These are phyloP conservation scores for Leptomonas seymouri DNA, from an alignment of 208 protist genomes.

Conservation along the genomic window DNA sequence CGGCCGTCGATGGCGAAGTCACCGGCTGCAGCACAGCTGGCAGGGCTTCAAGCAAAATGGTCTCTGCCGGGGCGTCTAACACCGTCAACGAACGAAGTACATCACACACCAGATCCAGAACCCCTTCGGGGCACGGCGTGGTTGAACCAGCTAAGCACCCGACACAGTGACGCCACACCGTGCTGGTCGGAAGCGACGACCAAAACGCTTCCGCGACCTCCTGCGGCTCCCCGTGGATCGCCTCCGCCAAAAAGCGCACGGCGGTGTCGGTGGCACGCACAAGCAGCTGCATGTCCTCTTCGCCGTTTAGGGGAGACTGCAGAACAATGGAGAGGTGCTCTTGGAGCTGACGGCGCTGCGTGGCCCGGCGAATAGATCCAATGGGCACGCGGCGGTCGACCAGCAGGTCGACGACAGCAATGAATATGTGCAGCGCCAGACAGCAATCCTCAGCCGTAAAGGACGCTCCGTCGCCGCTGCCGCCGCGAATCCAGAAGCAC, in stretches of 20 bases:
- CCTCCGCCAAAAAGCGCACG: constrained; percentile 54
- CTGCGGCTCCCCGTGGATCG: constrained; percentile 53
- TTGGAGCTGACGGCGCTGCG: constrained; percentile 58
- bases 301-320: constrained; percentile 15
- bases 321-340: constrained; percentile 43
- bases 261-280: constrained; percentile 38
- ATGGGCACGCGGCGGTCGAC: constrained; percentile 60
- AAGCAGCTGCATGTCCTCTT: constrained; percentile 33
- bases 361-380: constrained; percentile 63
- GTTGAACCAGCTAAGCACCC: constrained; percentile 15
- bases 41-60: constrained; percentile 48
- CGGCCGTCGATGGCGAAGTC: background rate
- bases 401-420: constrained; percentile 52
- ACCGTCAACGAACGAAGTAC: constrained; percentile 59
- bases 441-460: constrained; percentile 1
- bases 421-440: constrained; percentile 37
- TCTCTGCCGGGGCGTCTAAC: constrained; percentile 45
- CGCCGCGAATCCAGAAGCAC: constrained; percentile 13
- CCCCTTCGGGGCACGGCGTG: constrained; percentile 9
- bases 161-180: constrained; percentile 53
- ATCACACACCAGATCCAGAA: constrained; percentile 41
- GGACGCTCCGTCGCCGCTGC: background rate
- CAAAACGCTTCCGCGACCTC: constrained; percentile 62
- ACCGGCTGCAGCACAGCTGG: constrained; percentile 33
- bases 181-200: constrained; percentile 42